Evolutionary conservation across 257 asterid genomes (phyloP), one percentile per base, ranked within the genome.

Genomic region (Mentha longifolia): DNA sequence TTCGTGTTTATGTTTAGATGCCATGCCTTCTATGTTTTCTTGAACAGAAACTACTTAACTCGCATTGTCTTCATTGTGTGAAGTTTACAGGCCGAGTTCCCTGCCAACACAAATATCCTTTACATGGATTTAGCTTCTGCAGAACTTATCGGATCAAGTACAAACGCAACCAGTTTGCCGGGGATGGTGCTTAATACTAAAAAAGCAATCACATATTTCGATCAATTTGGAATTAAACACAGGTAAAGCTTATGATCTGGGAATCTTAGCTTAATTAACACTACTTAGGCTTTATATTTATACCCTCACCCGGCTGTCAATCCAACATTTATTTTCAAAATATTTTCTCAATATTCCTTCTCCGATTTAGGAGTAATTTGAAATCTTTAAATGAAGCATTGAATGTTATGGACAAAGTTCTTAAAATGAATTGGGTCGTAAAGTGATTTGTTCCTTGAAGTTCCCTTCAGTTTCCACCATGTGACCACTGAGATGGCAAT

Each of bases 21-120:
- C 9, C 65, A 63, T 54, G 68, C 42, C 45, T 65, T 28, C 22
- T 14, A n/a, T 39, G 16, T 59, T 65, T 70, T 77, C 59, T 65
- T 16, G 65, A 45, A 42, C 80, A 69, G 67, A 77, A 71, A 64
- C 45, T 67, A 49, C 71, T 78, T 72, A 76, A 68, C 76, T 66
- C 72, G 69, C 67, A 78, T 65, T 49, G 70, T 73, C 67, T 75
- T 82, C 68, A 79, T 76, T 76, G 68, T 80, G 71, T 82, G 61
- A 82, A 94, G 99, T 77, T 83, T 85, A 88, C 97, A 84, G 92
- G 88, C 80, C 54, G 85, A 89, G 65, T 94, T 89, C 85, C 98
- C 99, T 74, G 96, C 99, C 76, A 95, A 95, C 82, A 95, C 99
- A 73, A 95, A 95, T 71, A 95, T 95, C 71, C 83, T 95, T 49